Evolutionary conservation across 2,329 filamentous ascomycete species (phyloP).

Genomic region (Fusarium siculi): DNA sequence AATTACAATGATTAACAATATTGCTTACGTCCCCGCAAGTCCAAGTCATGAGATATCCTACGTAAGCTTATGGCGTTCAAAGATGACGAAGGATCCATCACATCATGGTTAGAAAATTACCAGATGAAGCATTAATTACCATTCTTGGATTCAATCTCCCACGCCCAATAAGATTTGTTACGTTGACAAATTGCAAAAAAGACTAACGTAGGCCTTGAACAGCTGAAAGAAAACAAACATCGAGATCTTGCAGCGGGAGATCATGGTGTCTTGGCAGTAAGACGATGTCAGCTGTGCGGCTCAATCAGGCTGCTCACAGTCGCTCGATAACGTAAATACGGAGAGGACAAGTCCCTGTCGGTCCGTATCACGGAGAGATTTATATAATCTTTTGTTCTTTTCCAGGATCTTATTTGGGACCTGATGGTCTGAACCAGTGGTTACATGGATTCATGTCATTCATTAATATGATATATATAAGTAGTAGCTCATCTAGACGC

Average conservation of each 20-base stretch:
- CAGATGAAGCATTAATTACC: fast-evolving
- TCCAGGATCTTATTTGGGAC: fast-evolving
- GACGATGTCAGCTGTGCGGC: not conserved
- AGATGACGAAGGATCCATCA: not conserved
- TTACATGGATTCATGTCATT: not conserved
- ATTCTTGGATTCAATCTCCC: fast-evolving
- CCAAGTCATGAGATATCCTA: not conserved
- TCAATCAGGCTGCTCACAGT: not conserved
- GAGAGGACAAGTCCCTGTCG: fast-evolving
- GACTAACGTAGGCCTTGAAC: fast-evolving
- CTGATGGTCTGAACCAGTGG: fast-evolving
- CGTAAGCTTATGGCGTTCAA: not conserved
- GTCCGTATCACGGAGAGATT: fast-evolving
- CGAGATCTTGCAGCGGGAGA: not conserved
- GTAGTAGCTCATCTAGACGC: not conserved
- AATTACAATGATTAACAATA: not conserved
- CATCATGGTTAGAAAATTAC: fast-evolving
- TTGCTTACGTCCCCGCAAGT: not conserved
- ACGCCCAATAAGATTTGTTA: too few relatives aligned
- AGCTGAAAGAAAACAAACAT: not conserved
- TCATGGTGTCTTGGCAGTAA: not conserved
- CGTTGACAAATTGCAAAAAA: not conserved
- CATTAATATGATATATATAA: not conserved
- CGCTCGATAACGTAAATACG: not conserved
- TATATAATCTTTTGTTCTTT: not conserved